Base-by-base conservation (phyloP, 2,329 filamentous ascomycete genomes). In the Penicillium janthinellum region DNA sequence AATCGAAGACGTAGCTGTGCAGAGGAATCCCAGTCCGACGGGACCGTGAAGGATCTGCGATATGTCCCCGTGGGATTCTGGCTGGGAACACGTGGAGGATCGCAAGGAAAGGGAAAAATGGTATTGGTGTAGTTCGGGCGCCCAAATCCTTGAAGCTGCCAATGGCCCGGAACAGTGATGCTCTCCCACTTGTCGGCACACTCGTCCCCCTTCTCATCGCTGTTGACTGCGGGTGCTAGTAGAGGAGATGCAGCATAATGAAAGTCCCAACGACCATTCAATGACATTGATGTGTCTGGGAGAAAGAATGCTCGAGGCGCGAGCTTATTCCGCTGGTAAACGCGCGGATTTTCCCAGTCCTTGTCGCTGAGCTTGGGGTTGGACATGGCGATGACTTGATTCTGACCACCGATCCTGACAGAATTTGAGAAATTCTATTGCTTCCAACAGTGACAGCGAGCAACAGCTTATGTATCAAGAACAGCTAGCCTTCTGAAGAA, bases 1-100 rank as follows among this genome's bases (percentile, higher is more conserved):
- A 90, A 90, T 10, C 88, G 80, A 34, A 91, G 75, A n/a, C 87
- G 80, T 17, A 90, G 73, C 62, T 89, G 41, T 35, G 31, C 37
- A 14, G 41, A 25, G 15, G 22, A 2, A 17, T 52, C n/a, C 57
- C 57, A 59, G 20, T 56, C 53, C 2, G 53, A 34, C 11, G 47
- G 47, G 17, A 49, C n/a, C 1, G 28, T 17, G 34, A 49, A 49
- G 11, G 28, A 34, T 35, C 47, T 34, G 31, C 47, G n/a, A 35
- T 49, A 49, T 35, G 47, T 49, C 6, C 47, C 47, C 5, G 47
- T 49, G 22, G 47, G 47, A 49, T 49, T 49, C 4, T 49, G 28
- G n/a, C 28, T 49, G 47, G 47, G 47, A 17, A 49, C 47, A 20
- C 15, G 31, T 8, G 47, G 47, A 2, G 47, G 47, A n/a, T 47